Evolutionary conservation across 352 stramenopile genomes (phyloP), one percentile per base, ranked within the genome.

Genomic region (Stramenopiles sp.): DNA sequence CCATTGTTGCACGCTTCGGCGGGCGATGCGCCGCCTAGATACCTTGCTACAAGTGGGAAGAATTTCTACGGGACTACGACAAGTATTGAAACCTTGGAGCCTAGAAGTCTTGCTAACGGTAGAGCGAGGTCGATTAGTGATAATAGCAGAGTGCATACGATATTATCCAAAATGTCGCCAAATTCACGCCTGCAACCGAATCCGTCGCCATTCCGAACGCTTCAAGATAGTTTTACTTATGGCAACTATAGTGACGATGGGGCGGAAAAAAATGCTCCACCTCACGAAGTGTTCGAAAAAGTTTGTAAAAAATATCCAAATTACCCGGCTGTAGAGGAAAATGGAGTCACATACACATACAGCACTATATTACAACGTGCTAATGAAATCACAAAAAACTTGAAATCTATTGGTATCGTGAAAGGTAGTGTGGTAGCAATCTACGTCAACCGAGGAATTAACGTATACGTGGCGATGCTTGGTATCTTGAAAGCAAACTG

Each of bases 301-400:
- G 71, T 78, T 33, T 78, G 71, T 14, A 33, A 78, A 31, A 78
- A 78, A 14, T 14, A 78, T 14, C 71, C 71, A 78, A 33, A 78
- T 14, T 8, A 14, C 22, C 8, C 31, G 14, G 71, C 71, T 31
- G 31, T 78, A 14, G 71, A 78, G 31, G 71, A 78, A 78, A 33
- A 78, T 31, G 71, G 71, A 14, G 71, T 78, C 14, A 8, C 22
- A 14, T 78, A 78, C 71, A 4, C 4, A 8, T 78, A 78, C 22
- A 14, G 14, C 4, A 78, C 22, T 4, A 78, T 78, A 78, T 33
- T 33, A 31, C 1, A 78, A 4, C 4, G 22, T 4, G 71, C 71
- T 14, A 33, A 78, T 33, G 22, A 31, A 33, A 78, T 78, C 4
- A 14, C 71, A 78, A 14, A 78, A 14, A 78, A 4, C 30, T 33